phyloP scores from a whole-genome alignment of 164 flowering plant genomes.

The Cinnamomum chago region DNA sequence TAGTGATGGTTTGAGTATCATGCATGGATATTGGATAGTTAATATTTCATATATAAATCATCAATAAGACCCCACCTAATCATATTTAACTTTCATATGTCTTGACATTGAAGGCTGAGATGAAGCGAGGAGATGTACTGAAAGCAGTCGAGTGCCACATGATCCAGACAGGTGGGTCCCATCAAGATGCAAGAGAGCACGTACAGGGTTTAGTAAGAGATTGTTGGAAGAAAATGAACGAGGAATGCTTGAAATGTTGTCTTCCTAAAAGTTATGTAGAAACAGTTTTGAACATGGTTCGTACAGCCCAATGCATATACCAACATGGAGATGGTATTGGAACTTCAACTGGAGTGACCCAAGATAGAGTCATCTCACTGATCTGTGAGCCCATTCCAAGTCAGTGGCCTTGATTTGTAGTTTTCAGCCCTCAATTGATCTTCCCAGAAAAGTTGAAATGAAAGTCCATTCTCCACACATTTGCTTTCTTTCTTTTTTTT shows the following conservation, averaged over 20 bases:
- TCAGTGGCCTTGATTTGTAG: no score
- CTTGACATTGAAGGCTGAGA: constrained; percentile 2
- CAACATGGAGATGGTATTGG: constrained; percentile 26
- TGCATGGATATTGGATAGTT: no score
- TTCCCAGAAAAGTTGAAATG: no score
- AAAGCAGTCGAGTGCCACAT: not conserved
- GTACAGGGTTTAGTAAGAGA: not conserved
- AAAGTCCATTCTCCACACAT: no score
- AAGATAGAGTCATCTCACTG: not conserved
- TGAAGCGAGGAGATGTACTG: constrained; percentile 4
- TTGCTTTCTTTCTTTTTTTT: no score
- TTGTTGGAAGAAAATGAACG: constrained; percentile 5
- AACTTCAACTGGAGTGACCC: constrained; percentile 13
- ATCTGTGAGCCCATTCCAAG: constrained; percentile 5
- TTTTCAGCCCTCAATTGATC: no score
- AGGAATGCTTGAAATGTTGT: not conserved
- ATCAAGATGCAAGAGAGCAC: not conserved
- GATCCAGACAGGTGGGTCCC: not conserved
- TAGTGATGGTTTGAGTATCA: no score
- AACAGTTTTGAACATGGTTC: constrained; percentile 18
- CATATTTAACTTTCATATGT: not conserved
- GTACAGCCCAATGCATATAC: constrained; percentile 19
- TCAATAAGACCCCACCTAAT: no score
- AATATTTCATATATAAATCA: no score
- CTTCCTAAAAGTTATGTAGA: constrained; percentile 6